Evolutionary conservation across 2,329 filamentous ascomycete genomes (phyloP), one percentile per base, ranked within the genome.

Genomic region (Arthrobotrys conoides): DNA sequence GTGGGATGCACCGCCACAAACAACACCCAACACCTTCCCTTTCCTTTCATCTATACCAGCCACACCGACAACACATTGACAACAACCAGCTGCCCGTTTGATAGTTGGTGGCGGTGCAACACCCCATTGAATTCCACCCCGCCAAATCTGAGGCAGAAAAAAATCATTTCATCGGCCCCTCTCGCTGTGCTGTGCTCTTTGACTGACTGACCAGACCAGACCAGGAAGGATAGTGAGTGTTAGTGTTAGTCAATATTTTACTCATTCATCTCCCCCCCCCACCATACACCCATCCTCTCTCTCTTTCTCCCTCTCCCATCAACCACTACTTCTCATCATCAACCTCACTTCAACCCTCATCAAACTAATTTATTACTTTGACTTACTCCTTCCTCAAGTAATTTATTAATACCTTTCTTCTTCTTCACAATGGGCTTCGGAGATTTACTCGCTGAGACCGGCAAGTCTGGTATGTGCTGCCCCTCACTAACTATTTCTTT

Each of bases 381-480:
- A 30, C 27, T n/a, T 30, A 30, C 27, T 30, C 27, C 27, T 30
- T 30, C 27, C 6, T 30, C 27, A 30, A 22, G 48, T 65, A 64
- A n/a, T 66, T 59, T 49, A 57, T 70, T 38, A 22, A 51, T 48
- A 49, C 16, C 44, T n/a, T 30, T 33, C 53, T 18, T n/a, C n/a
- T n/a, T n/a, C n/a, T 27, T 76, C 81, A 89, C 84, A 83, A 92
- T 92, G 90, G 90, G 90, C 85, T 92, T 92, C 88, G 86, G 88
- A 85, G 90, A 92, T 85, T 87, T 92, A 83, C 84, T 90, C 83
- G 88, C 89, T 84, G 90, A 91, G 84, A 86, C 89, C 86, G 90
- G 90, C 85, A 86, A 90, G 80, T 86, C 87, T 82, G 83, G 87
- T 89, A 86, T 38, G 36, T 16, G 12, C n/a, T 81, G 87, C 22